phyloP scores from a whole-genome alignment of 805 yeast genomes.

The Kuraishia piskuri region DNA sequence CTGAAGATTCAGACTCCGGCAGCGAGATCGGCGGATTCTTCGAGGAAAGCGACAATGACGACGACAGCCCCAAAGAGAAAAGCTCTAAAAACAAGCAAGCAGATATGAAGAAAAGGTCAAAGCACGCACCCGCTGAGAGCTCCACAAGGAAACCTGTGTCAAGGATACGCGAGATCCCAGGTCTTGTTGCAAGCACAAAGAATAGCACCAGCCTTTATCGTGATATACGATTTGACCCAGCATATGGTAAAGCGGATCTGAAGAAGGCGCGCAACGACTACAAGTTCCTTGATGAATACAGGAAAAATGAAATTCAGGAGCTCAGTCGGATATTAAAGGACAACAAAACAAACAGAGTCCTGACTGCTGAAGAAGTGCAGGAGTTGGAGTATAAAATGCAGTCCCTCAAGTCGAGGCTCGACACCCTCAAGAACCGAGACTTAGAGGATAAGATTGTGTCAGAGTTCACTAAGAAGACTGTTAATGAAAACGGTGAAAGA shows the following conservation, averaged over 20 bases:
- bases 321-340: slow-evolving; percentile 51
- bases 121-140: slow-evolving; percentile 83
- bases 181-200: slow-evolving; percentile 28
- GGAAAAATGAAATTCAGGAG: slow-evolving; percentile 61
- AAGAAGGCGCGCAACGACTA: slow-evolving; percentile 66
- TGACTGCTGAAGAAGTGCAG: slow-evolving; percentile 36
- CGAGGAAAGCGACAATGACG: slow-evolving; percentile 25
- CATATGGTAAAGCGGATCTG: slow-evolving; percentile 77
- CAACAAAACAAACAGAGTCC: slow-evolving; percentile 31
- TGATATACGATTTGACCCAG: slow-evolving; percentile 88
- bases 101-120: slow-evolving; percentile 18
- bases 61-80: slow-evolving; percentile 8
- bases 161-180: slow-evolving; percentile 66
- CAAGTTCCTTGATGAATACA: slow-evolving; percentile 77
- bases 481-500: slow-evolving; percentile 37
- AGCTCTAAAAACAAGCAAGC: slow-evolving; percentile 9
- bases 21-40: slow-evolving; percentile 27
- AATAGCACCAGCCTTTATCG: slow-evolving; percentile 39
- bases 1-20: slow-evolving; percentile 15
- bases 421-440: slow-evolving; percentile 65
- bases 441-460: slow-evolving; percentile 58
- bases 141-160: slow-evolving; percentile 70
- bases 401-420: slow-evolving; percentile 59
- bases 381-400: slow-evolving; percentile 49
- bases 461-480: slow-evolving; percentile 45